Base-by-base conservation (phyloP, 2,329 filamentous ascomycete species). In the Microsporum audouinii region DNA sequence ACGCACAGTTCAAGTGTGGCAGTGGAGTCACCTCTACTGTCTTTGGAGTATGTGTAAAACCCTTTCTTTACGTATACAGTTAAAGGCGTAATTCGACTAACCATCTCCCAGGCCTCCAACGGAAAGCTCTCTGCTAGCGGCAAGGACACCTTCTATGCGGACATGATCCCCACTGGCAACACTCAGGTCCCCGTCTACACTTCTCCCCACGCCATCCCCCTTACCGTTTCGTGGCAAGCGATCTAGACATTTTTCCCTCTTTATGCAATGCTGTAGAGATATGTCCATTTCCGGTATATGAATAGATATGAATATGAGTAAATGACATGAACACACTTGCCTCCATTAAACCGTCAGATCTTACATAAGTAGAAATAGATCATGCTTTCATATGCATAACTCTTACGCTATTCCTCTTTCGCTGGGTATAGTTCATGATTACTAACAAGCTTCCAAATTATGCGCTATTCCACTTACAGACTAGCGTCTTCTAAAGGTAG, bases 1-100 rank as follows among this genome's bases (percentile, higher is more conserved):
- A 72, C 8, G 77, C 75, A 2, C 73, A 72, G 2, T 75, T 86
- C 31, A 77, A 74, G 5, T 86, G 84, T 68, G 80, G 73, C n/a
- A 58, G 41, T 17, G 41, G 51, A 41, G 60, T 62, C 14, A 14
- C 60, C 10, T 70, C 73, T 10, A 72, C 74, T 5, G 67, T 69
- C 5, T 74, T 74, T 59, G 70, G 65, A 34, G 71, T 69, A 68
- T 70, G 68, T 41, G 17, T 14, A 7, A 29, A 27, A 14, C 14
- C 12, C 39, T n/a, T n/a, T 43, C 17, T 23, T 23, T 23, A 23
- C 17, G 17, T 23, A 23, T 23, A 23, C 17, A 23, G 17, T 23
- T 23, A 23, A 23, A 23, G 17, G 1, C 1, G 36, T 39, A 39
- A 41, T 34, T n/a, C 10, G n/a, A 17, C 41, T 59, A 43, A 59